Evolutionary conservation across 2,329 filamentous ascomycete genomes (phyloP).

Genomic region (Coniochaeta sp.): DNA sequence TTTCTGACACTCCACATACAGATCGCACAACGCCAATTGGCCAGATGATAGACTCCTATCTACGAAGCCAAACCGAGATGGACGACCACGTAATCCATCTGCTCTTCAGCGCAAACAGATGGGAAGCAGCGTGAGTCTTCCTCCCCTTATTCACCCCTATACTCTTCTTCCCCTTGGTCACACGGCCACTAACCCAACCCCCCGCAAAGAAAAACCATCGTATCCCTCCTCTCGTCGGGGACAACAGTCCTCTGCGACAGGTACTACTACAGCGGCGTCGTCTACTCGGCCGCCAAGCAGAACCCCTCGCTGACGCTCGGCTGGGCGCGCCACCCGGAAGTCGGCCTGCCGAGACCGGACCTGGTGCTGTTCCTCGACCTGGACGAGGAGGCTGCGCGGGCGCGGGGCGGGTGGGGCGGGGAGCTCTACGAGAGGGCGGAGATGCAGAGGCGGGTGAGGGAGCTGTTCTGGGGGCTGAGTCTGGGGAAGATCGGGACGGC

Average conservation of each 20-base stretch:
- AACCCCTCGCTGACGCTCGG: conserved; percentile 60
- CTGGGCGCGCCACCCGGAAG: conserved; percentile 81
- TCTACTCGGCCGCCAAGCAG: conserved; percentile 85
- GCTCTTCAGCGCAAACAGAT: conserved; percentile 84
- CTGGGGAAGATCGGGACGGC: conserved; percentile 30
- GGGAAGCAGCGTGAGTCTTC: conserved; percentile 59
- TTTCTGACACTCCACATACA: conserved; percentile 22
- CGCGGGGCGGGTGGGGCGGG: conserved; percentile 76
- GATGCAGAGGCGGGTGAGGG: conserved; percentile 73
- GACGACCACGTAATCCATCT: conserved; percentile 88
- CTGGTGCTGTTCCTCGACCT: conserved; percentile 82
- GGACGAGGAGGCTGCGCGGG: conserved; percentile 61
- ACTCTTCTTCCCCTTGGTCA: not conserved
- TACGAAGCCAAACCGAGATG: conserved; percentile 63
- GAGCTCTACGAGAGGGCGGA: conserved; percentile 83
- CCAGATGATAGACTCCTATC: conserved; percentile 77
- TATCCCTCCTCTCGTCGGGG: conserved; percentile 51
- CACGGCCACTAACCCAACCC: not conserved
- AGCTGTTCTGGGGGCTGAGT: conserved; percentile 58
- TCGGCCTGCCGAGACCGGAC: conserved; percentile 82
- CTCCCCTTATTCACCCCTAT: not conserved
- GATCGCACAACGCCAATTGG: conserved; percentile 81
- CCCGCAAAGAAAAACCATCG: conserved; percentile 39
- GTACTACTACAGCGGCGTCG: conserved; percentile 91
- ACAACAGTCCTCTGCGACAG: conserved; percentile 79